Evolutionary conservation across 129 eudicot species (phyloP), one percentile per base, ranked within the genome.

Genomic region (Flaveria linearis): DNA sequence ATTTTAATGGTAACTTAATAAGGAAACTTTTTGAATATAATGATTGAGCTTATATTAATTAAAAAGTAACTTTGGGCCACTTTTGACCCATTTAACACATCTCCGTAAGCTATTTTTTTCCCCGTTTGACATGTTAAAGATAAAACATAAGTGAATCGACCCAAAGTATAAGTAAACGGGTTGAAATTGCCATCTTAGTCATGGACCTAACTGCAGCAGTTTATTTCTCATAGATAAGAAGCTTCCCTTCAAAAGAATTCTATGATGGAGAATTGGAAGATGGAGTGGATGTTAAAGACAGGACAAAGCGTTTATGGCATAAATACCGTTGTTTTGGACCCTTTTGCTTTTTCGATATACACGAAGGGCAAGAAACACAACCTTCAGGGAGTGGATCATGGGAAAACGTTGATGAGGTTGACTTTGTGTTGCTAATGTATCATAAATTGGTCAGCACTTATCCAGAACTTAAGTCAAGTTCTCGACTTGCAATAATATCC

Each of bases 221-320:
- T 28, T 53, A 77, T 51, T 23, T 46, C 78, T 39, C 79, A 22
- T 86, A 95, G 97, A 91, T 95, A 52, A 84, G 99, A 82, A 89
- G 84, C 82, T 95, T 91, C 80, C 99, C 97, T 61, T 95, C 99
- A 22, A 88, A 62, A 65, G 94, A 95, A 71, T 95, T 91, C 77
- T 95, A 94, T 82, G 51, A 85, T 18, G 91, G 86, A 68, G 84
- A 90, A 66, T 75, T 94, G 72, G 97, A 91, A 68, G 97, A 94
- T 78, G 99, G 99, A 33, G 75, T 86, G 28, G 96, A 88, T 80
- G 83, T 94, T 41, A 70, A 76, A 80, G 83, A 62, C 36, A 92
- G 84, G 77, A 91, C 99, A 28, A 85, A 81, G 73, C 99, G 96
- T 11, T 43, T 75, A 50, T 95, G 99, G 97, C 99, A 95, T 74